These are phyloP conservation scores for Cinchona pubescens DNA, from an alignment of 257 asterid species.

Conservation along the genomic window DNA sequence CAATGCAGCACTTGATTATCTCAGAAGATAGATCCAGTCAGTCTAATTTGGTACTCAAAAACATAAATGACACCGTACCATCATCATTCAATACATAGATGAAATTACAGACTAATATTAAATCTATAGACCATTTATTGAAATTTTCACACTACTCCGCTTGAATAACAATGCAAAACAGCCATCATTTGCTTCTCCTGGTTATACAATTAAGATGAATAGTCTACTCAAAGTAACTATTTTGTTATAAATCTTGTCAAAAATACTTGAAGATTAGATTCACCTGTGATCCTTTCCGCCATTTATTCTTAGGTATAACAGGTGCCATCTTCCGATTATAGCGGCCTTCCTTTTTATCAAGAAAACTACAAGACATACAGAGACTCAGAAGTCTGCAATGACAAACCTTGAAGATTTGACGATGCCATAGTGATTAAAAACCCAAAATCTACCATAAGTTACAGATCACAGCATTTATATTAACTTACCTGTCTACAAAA, in stretches of 20 bases:
- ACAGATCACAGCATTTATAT: constrained; percentile 5
- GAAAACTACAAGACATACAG: constrained; percentile 52
- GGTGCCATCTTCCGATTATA: constrained; percentile 91
- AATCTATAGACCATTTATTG: neutral
- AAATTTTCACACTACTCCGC: neutral
- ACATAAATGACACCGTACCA: neutral
- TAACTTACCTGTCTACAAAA: constrained; percentile 85
- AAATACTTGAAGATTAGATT: constrained; percentile 9
- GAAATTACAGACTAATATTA: neutral
- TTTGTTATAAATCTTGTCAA: neutral
- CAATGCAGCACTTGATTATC: neutral
- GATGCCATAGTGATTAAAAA: neutral
- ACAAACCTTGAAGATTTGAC: neutral
- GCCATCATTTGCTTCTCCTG: constrained; percentile 9
- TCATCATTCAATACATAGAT: neutral
- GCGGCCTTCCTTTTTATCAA: constrained; percentile 71
- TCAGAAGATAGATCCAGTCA: neutral
- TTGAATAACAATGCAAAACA: neutral
- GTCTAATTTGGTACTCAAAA: neutral
- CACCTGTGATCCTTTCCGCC: constrained; percentile 99
- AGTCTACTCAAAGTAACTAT: neutral
- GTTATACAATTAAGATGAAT: neutral
- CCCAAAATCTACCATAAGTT: neutral
- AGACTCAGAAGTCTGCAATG: neutral
- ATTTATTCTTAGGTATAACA: constrained; percentile 68